Evolutionary conservation across 768 basidiomycete species (phyloP).

Genomic region (Collybia nuda): DNA sequence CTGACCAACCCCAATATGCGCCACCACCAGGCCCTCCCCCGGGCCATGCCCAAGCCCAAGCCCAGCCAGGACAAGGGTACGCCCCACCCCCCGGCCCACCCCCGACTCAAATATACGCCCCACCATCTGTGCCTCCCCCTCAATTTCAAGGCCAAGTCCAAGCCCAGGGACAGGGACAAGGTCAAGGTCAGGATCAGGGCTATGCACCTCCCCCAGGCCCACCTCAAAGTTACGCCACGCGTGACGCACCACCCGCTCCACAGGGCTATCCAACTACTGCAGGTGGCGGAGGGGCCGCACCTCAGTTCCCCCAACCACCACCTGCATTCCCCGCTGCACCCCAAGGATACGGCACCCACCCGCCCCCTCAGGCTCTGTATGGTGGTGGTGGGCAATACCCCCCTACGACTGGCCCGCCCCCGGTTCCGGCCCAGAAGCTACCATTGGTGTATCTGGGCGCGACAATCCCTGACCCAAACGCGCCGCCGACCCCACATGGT

Average conservation of each 20-base stretch:
- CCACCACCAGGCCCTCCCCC: too few relatives aligned
- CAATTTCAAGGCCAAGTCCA: slow-evolving; percentile 5
- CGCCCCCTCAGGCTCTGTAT: slow-evolving; percentile 4
- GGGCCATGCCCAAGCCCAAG: background rate
- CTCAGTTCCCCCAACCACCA: background rate
- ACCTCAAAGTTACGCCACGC: background rate
- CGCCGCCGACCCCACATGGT: slow-evolving; percentile 17
- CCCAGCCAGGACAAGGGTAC: too few relatives aligned
- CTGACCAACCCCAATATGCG: too few relatives aligned
- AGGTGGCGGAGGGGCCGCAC: too few relatives aligned
- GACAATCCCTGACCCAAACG: slow-evolving; percentile 24
- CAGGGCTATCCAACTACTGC: background rate
- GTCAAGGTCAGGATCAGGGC: background rate
- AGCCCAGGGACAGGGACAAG: slow-evolving; percentile 2
- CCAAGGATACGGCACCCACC: slow-evolving; percentile 1
- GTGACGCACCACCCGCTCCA: background rate
- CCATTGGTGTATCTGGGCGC: slow-evolving; percentile 27
- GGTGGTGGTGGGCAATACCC: too few relatives aligned
- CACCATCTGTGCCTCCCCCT: slow-evolving; percentile 13
- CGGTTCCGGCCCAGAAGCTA: background rate
- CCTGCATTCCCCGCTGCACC: slow-evolving; percentile 1
- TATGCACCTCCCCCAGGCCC: slow-evolving; percentile 9
- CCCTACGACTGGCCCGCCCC: background rate
- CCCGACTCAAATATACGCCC: slow-evolving; percentile 10
- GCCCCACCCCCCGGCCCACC: slow-evolving; percentile 19